phyloP scores from a whole-genome alignment of 495 filamentous ascomycete genomes.

The Penicillium flavigenum region DNA sequence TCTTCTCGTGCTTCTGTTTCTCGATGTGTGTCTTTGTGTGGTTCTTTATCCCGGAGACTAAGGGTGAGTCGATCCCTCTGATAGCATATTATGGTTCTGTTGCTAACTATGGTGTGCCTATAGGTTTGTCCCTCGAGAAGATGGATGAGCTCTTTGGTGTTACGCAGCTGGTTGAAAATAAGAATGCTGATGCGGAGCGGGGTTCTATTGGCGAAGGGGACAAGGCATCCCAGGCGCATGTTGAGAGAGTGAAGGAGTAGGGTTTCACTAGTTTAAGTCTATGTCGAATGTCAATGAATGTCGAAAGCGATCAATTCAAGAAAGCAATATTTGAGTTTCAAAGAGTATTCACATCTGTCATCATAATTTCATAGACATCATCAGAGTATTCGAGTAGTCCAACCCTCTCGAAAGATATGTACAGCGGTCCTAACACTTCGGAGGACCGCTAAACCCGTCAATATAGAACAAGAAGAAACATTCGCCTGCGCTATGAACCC shows the following conservation, averaged over 20 bases:
- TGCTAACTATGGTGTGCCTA: not conserved
- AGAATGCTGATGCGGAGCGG: slow-evolving; percentile 24
- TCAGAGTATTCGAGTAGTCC: slow-evolving; percentile 7
- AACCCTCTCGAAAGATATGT: slow-evolving; percentile 16
- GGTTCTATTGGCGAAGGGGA: slow-evolving; percentile 1
- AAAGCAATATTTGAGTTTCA: not conserved
- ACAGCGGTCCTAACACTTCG: slow-evolving; percentile 4
- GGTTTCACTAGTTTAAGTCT: not conserved
- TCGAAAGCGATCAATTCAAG: not conserved
- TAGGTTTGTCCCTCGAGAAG: slow-evolving; percentile 46
- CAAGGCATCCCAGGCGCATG: slow-evolving; percentile 15
- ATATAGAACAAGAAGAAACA: slow-evolving; percentile 5
- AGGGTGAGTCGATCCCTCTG: slow-evolving; percentile 45
- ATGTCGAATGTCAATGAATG: not conserved
- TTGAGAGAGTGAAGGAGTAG: slow-evolving; percentile 10
- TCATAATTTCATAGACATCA: slow-evolving; percentile 25
- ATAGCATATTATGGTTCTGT: not conserved
- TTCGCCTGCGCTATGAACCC: slow-evolving; percentile 21
- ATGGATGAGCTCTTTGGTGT: slow-evolving; percentile 56
- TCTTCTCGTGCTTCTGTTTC: slow-evolving; percentile 59
- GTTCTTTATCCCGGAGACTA: slow-evolving; percentile 75
- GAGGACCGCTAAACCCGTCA: slow-evolving; percentile 1
- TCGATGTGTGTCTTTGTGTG: slow-evolving; percentile 65
- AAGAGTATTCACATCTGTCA: slow-evolving; percentile 16
- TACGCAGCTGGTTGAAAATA: slow-evolving; percentile 24